phyloP scores from a whole-genome alignment of 495 filamentous ascomycete species.

The Hypoxylon lienhwacheense region DNA sequence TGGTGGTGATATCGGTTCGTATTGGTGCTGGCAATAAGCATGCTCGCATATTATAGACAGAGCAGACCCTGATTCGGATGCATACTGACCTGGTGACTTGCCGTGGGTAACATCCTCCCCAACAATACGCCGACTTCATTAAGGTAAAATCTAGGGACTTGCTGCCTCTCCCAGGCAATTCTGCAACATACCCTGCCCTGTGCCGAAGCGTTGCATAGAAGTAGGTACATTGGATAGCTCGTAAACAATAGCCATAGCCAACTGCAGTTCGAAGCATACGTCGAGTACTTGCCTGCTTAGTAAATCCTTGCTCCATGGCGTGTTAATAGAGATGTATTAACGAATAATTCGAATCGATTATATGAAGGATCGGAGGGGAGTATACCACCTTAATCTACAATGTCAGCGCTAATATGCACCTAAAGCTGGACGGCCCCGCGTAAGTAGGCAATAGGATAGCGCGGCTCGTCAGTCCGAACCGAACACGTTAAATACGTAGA shows the following conservation, averaged over 20 bases:
- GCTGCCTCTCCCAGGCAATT: background rate
- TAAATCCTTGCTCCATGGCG: constrained; percentile 16
- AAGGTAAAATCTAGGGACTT: constrained; percentile 5
- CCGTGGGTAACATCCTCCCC: constrained; percentile 5
- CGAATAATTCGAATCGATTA: constrained; percentile 11
- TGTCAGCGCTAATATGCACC: constrained; percentile 31
- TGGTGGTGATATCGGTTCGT: no score
- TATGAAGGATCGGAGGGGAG: constrained; percentile 29
- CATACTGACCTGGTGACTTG: background rate
- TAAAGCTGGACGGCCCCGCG: constrained; percentile 29
- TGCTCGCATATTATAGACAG: no score
- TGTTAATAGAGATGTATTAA: constrained; percentile 17
- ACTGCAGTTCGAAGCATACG: constrained; percentile 17
- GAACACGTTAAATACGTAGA: constrained; percentile 1
- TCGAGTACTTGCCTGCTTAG: constrained; percentile 1
- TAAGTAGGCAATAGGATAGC: constrained; percentile 20
- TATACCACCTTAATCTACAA: constrained; percentile 17
- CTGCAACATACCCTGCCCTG: constrained; percentile 19
- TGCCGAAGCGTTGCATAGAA: constrained; percentile 4
- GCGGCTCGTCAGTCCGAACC: constrained; percentile 24
- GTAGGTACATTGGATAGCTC: constrained; percentile 11
- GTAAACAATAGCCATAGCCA: constrained; percentile 16
- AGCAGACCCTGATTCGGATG: no score
- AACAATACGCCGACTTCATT: constrained; percentile 3
- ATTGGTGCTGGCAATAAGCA: no score